Base-by-base conservation (phyloP, 257 asterid species). In the Solanum chaucha region DNA sequence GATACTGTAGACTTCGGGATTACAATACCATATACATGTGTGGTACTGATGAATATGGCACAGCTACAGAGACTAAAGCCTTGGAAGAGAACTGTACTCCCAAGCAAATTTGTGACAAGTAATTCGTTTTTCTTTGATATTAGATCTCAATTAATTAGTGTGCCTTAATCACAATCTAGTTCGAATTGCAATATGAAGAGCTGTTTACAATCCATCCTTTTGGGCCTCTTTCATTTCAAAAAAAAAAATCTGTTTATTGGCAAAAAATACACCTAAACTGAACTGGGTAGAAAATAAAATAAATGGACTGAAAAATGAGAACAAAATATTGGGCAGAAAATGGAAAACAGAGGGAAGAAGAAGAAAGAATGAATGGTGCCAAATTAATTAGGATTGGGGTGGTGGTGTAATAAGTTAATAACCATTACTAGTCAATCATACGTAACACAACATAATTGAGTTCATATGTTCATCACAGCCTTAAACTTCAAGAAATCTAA, bases 31-130 rank as follows among this genome's bases (percentile, higher is more conserved):
- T 97, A 55, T 97, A 94, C 67, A 92, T 97, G 6, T 97, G 99
- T 89, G 99, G 99, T 48, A 97, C 99, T 51, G 99, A 97, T 86
- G 98, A 97, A 91, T 97, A 95, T 44, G 99, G 98, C 24, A 97
- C 99, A 0, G 98, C 99, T 0, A 96, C 99, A 1, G 99, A 96
- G 93, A 95, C 97, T 10, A 96, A 95, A 90, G 99, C 99, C 22
- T 22, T 94, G 92, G 98, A 96, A 89, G 98, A 96, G 87, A 97
- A 96, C 22, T 90, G 92, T 83, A 88, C 95, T 24, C 98, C 99
- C 1, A 91, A 95, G 90, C 92, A 97, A 87, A 97, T 97, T 78
- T 97, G 99, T 87, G 99, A 97, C 92, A 97, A 97, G 98, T 95
- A 95, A 72, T 48, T 85, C 4, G 7, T 84, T 70, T 87, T 30